Conservation (phyloP, 2,329 filamentous ascomycete species). For the Elsinoe fawcettii region DNA sequence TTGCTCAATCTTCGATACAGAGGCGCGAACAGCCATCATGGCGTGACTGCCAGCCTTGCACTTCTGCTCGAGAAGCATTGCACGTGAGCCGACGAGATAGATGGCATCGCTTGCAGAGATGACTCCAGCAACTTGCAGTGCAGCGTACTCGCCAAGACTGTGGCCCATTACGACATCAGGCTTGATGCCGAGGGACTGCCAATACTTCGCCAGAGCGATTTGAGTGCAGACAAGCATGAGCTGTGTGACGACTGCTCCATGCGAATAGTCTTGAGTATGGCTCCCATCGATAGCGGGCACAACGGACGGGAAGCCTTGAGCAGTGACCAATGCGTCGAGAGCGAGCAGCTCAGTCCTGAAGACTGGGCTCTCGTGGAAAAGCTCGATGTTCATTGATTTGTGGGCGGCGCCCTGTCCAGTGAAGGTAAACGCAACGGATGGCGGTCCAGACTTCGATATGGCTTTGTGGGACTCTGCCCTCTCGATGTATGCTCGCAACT, state of each 20-base stretch:
- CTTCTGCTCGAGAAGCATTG: constrained; percentile 55
- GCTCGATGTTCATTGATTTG: constrained; percentile 1
- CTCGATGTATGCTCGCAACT: constrained; percentile 27
- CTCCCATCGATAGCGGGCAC: constrained; percentile 41
- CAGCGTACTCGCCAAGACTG: constrained; percentile 67
- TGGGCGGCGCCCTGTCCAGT: constrained; percentile 42
- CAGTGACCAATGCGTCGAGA: constrained; percentile 26
- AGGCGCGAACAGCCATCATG: constrained; percentile 54
- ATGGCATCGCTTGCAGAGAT: constrained; percentile 64
- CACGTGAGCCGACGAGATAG: constrained; percentile 62
- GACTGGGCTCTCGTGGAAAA: constrained; percentile 17
- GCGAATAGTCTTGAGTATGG: constrained; percentile 38
- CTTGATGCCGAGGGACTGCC: constrained; percentile 38
- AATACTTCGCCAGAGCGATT: constrained; percentile 33
- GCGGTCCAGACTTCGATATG: constrained; percentile 44
- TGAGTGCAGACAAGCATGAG: constrained; percentile 34
- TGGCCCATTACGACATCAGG: constrained; percentile 47
- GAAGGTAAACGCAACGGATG: constrained; percentile 45
- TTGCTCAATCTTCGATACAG: constrained; percentile 37
- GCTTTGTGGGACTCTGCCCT: constrained; percentile 45
- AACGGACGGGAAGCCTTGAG: constrained; percentile 40
- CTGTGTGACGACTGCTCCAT: constrained; percentile 47
- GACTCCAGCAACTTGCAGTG: constrained; percentile 62
- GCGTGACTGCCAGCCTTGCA: constrained; percentile 60
- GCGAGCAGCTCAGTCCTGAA: constrained; percentile 29